Evolutionary conservation across 495 filamentous ascomycete genomes (phyloP).

Genomic region (Elasticomyces elasticus): DNA sequence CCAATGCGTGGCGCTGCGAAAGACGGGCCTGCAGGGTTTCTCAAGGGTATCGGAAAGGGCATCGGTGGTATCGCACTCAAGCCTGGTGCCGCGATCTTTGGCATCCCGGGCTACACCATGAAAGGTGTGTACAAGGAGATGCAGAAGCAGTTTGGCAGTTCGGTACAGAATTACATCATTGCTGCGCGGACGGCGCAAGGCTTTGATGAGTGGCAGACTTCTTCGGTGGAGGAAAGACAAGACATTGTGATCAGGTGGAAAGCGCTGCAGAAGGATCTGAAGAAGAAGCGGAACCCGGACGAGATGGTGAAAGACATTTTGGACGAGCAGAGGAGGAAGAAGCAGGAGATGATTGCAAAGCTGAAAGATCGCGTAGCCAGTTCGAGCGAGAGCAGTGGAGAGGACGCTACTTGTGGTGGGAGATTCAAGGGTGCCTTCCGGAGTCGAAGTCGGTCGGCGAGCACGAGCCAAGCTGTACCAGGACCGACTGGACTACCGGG

Average conservation of each 20-base stretch:
- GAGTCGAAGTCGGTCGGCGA: conserved; percentile 6
- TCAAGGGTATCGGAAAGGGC: conserved; percentile 68
- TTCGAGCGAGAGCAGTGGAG: neutral
- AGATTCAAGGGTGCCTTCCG: conserved; percentile 6
- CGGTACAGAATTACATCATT: conserved; percentile 60
- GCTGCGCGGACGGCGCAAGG: conserved; percentile 64
- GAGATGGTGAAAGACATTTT: conserved; percentile 33
- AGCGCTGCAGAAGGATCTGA: conserved; percentile 42
- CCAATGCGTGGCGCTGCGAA: conserved; percentile 57
- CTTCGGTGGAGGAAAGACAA: conserved; percentile 43
- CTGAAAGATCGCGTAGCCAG: neutral
- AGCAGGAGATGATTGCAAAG: conserved; percentile 20
- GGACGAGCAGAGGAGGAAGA: conserved; percentile 31
- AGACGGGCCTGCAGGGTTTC: conserved; percentile 55
- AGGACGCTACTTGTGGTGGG: neutral
- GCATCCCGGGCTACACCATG: conserved; percentile 62
- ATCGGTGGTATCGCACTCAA: conserved; percentile 64
- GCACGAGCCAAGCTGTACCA: no score
- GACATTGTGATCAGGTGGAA: conserved; percentile 53
- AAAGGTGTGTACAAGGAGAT: conserved; percentile 67
- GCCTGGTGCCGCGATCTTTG: conserved; percentile 55
- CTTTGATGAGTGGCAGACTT: conserved; percentile 45
- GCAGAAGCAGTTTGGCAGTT: conserved; percentile 50
- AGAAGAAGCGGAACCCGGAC: conserved; percentile 43
- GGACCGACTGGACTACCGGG: no score